Evolutionary conservation across 2,329 filamentous ascomycete genomes (phyloP).

Genomic region (Gaeumannomyces tritici): DNA sequence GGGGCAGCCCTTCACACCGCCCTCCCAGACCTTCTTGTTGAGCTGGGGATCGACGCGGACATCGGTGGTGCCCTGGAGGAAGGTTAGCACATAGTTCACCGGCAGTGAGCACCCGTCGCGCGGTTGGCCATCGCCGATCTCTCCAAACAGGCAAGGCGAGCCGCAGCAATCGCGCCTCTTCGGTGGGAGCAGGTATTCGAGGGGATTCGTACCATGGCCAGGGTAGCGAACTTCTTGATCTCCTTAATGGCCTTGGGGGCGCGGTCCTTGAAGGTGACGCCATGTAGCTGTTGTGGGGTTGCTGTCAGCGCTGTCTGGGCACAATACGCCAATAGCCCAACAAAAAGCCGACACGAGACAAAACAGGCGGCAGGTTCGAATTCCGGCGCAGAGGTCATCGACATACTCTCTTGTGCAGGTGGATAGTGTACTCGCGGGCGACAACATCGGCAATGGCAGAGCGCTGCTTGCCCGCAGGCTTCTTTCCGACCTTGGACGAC

Average conservation of each 20-base stretch:
- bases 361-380: conserved; percentile 10
- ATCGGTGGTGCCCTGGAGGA: conserved; percentile 76
- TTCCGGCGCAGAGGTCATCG: not conserved
- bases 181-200: not conserved
- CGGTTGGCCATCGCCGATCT: not conserved
- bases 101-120: not conserved
- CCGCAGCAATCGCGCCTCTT: not conserved
- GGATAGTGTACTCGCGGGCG: conserved; percentile 99
- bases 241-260: conserved; percentile 98
- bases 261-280: conserved; percentile 98
- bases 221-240: conserved; percentile 87
- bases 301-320: conserved; percentile 22
- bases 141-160: not conserved
- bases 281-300: conserved; percentile 63
- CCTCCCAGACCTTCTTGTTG: conserved; percentile 99
- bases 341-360: conserved; percentile 11
- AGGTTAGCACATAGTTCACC: conserved; percentile 8
- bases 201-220: conserved; percentile 73
- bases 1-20: conserved; percentile 96
- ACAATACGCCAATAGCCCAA: not conserved
- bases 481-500: conserved; percentile 54
- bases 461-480: conserved; percentile 63
- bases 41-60: conserved; percentile 97
- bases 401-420: conserved; percentile 99
- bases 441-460: conserved; percentile 99